phyloP scores from a whole-genome alignment of 345 rosid genomes.

The Citrus mangshanensis region DNA sequence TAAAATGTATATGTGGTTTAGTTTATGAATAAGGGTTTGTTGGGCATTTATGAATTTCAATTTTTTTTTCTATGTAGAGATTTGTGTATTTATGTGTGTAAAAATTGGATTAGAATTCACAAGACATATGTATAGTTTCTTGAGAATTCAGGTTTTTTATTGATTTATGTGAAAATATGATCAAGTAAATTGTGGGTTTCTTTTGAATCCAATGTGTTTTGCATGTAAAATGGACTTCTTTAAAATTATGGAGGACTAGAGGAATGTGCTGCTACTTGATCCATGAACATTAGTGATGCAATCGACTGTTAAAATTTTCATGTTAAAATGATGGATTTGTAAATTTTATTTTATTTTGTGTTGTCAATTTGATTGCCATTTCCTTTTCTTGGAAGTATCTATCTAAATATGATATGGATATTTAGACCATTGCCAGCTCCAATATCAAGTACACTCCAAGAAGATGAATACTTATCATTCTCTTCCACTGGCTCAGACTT shows the following conservation, averaged over 20 bases:
- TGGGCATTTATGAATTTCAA: background rate
- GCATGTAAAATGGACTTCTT: background rate
- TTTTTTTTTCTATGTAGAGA: background rate
- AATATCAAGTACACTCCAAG: slow-evolving; percentile 89
- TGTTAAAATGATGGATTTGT: no score
- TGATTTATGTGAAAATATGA: background rate
- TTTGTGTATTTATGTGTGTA: background rate
- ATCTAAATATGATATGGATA: no score
- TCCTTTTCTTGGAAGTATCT: no score
- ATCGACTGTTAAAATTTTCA: no score
- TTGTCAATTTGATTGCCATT: no score
- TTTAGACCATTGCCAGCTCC: slow-evolving; percentile 93
- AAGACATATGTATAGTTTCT: background rate
- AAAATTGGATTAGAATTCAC: background rate
- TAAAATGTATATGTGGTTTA: background rate
- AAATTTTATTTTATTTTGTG: background rate
- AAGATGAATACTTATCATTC: slow-evolving; percentile 52
- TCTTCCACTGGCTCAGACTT: slow-evolving; percentile 47
- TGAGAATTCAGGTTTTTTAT: background rate
- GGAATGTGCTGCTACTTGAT: background rate
- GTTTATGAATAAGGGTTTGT: background rate
- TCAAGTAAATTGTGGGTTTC: background rate
- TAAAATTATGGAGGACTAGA: background rate
- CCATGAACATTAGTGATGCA: background rate
- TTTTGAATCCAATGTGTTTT: background rate